Base-by-base conservation (phyloP, 1,139 yeast genomes). In the Geotrichum australiense region DNA sequence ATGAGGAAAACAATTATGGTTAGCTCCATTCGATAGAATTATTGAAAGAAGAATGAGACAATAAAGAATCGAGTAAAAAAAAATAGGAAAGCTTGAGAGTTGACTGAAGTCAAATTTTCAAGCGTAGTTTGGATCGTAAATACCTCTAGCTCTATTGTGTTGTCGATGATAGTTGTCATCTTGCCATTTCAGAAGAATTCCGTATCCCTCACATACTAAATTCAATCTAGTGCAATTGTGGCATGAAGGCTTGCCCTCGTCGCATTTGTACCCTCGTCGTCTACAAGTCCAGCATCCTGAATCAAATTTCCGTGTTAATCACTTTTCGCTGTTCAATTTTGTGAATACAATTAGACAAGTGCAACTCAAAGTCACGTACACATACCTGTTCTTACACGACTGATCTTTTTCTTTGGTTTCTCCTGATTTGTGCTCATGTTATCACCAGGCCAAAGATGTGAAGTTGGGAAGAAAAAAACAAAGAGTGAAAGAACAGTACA, bases 271-370 rank as follows among this genome's bases (percentile, higher is more conserved):
- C 44, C 94, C 68, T 56, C 94, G 68, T 53, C 74, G 72, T 56
- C 85, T 82, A 59, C 95, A 85, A 1, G 89, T 80, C 48, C 80
- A 74, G 59, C 95, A 85, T 1, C 94, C 94, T 47, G n/a, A n/a
- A n/a, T n/a, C n/a, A n/a, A n/a, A 42, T 4, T 14, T 7, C 7
- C n/a, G 5, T 15, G 29, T 34, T 7, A 24, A 11, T 15, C 24
- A 10, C 10, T 11, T 2, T 3, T n/a, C n/a, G n/a, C n/a, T n/a
- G n/a, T 5, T 15, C 4, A 12, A 15, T 23, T 10, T 15, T 27
- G 15, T 11, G 12, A 19, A 7, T 2, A 26, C 3, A 3, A 12
- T n/a, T n/a, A n/a, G n/a, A n/a, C n/a, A n/a, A n/a, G n/a, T n/a
- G n/a, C n/a, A n/a, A n/a, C n/a, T n/a, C n/a, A n/a, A n/a, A n/a